phyloP scores from a whole-genome alignment of 1,284 basidiomycete genomes.

The Filobasidium uniguttulatum region DNA sequence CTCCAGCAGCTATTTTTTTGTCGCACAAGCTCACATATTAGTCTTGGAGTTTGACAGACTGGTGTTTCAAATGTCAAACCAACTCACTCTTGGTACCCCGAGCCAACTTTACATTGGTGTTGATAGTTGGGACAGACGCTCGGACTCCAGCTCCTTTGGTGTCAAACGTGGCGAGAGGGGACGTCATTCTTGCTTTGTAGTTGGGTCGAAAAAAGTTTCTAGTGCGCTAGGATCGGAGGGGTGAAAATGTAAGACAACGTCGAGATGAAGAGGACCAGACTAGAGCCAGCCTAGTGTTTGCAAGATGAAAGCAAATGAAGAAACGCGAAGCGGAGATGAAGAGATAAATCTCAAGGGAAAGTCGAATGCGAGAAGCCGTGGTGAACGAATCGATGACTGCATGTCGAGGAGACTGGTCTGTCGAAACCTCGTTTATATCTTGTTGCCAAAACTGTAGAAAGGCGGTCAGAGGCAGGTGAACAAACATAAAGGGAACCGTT shows the following conservation, averaged over 20 bases:
- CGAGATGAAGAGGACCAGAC: background rate
- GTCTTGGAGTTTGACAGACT: too few species aligned
- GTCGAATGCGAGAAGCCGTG: background rate
- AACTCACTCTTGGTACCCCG: constrained; percentile 1
- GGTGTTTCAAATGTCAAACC: background rate
- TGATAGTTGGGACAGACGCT: background rate
- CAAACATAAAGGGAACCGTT: too few species aligned
- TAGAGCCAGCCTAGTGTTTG: background rate
- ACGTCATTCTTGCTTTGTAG: background rate
- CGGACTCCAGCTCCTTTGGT: background rate
- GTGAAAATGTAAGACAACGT: background rate
- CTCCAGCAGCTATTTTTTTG: background rate
- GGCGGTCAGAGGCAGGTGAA: too few species aligned
- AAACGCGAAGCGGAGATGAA: too few species aligned
- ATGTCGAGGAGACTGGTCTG: too few species aligned
- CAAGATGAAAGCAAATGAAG: background rate
- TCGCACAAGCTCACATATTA: background rate
- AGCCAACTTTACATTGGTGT: background rate
- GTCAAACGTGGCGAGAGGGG: background rate
- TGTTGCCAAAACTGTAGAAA: too few species aligned
- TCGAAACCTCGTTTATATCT: too few species aligned
- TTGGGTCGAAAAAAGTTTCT: background rate
- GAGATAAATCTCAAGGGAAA: too few species aligned
- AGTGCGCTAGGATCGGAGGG: background rate
- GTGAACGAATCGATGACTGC: too few species aligned